Conservation (phyloP, 768 basidiomycete species). For the Panaeolus papilionaceus region DNA sequence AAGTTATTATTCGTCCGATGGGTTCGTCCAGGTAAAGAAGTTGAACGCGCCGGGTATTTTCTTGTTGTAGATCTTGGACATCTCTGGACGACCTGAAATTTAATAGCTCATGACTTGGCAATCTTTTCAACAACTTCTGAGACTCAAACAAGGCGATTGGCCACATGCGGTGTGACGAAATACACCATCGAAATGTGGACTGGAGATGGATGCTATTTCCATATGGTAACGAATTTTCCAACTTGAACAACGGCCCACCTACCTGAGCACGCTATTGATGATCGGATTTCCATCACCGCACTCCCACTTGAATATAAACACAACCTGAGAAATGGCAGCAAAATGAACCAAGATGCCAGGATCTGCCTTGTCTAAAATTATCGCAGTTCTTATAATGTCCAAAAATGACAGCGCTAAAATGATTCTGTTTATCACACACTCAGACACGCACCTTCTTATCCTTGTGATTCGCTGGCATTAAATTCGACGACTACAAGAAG, state of each 20-base stretch:
- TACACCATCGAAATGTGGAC: background rate
- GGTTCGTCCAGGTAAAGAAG: conserved; percentile 3
- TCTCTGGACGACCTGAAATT: background rate
- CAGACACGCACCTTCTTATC: background rate
- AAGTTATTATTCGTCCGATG: background rate
- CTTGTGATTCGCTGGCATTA: conserved; percentile 6
- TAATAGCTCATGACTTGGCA: conserved; percentile 2
- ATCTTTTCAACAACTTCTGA: background rate
- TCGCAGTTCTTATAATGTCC: background rate
- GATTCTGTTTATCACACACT: conserved; percentile 11
- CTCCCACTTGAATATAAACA: background rate
- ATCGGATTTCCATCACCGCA: background rate
- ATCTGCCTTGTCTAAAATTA: background rate
- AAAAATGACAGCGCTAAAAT: conserved; percentile 10
- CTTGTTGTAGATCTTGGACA: background rate
- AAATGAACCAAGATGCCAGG: background rate
- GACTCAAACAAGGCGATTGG: background rate
- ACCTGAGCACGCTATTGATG: background rate
- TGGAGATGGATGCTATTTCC: background rate
- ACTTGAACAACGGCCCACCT: background rate
- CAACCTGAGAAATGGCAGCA: background rate
- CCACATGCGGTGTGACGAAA: background rate
- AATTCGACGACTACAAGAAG: background rate
- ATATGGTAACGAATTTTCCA: background rate
- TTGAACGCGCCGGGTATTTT: background rate